phyloP scores from a whole-genome alignment of 495 filamentous ascomycete genomes.

The Aspergillus egyptiacus region DNA sequence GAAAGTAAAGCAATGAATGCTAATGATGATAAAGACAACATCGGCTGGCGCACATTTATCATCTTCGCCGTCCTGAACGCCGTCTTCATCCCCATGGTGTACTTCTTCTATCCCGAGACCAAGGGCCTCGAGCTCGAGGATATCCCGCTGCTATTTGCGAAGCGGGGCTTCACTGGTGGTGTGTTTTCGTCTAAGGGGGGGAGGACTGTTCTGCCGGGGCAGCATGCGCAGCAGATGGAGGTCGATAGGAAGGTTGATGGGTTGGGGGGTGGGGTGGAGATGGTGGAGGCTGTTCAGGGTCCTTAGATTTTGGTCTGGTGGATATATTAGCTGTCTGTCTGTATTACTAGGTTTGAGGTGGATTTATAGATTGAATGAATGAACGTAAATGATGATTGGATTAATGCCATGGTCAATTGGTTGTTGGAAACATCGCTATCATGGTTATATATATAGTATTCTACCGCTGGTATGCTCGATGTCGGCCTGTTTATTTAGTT shows the following conservation, averaged over 20 bases:
- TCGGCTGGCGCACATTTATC: conserved; percentile 59
- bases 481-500: too few relatives aligned
- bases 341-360: too few relatives aligned
- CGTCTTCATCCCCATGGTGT: conserved; percentile 57
- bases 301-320: too few relatives aligned
- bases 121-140: conserved; percentile 64
- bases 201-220: conserved; percentile 18
- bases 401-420: too few relatives aligned
- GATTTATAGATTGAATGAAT: too few relatives aligned
- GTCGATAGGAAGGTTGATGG: conserved; percentile 17
- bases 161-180: conserved; percentile 32
- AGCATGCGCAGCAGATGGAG: conserved; percentile 17
- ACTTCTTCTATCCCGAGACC: conserved; percentile 63
- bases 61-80: conserved; percentile 55
- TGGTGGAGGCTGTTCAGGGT: conserved; percentile 8
- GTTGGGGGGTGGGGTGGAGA: conserved; percentile 9
- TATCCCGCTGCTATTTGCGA: conserved; percentile 56
- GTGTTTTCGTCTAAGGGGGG: conserved; percentile 29
- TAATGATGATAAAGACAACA: conserved; percentile 39
- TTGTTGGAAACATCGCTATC: too few relatives aligned
- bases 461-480: too few relatives aligned
- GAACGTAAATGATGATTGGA: too few relatives aligned
- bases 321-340: too few relatives aligned
- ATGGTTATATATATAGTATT: too few relatives aligned
- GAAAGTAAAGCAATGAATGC: conserved; percentile 16